Conservation (phyloP, 441 rosid genomes). For the Kokia cookei region DNA sequence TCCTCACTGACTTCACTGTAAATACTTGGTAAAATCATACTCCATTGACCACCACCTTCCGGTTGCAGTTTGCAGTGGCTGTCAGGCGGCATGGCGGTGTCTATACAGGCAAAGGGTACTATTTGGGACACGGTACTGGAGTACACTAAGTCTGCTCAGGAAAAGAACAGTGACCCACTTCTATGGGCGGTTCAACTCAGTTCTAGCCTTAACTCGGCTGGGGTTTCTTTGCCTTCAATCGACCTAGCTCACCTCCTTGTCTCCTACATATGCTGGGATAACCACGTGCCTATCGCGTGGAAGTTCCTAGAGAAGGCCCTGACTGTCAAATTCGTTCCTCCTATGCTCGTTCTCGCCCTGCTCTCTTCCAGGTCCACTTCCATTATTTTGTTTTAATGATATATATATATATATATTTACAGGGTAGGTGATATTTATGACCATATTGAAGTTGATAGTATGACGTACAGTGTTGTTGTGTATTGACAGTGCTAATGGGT, state of each 20-base stretch:
- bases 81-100: slow-evolving; percentile 30
- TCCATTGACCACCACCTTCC: background rate
- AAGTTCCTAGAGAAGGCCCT: slow-evolving; percentile 87
- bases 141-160: slow-evolving; percentile 60
- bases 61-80: background rate
- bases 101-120: slow-evolving; percentile 14
- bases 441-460: background rate
- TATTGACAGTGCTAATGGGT: background rate
- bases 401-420: background rate
- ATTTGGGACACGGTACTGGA: slow-evolving; percentile 66
- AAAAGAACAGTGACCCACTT: slow-evolving; percentile 59
- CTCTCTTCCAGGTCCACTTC: slow-evolving; percentile 52
- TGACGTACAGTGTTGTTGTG: background rate
- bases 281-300: slow-evolving; percentile 80
- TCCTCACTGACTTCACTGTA: background rate
- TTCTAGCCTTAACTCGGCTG: slow-evolving; percentile 50
- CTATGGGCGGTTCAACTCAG: slow-evolving; percentile 70
- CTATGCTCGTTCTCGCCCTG: slow-evolving; percentile 72
- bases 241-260: slow-evolving; percentile 74
- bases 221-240: slow-evolving; percentile 58
- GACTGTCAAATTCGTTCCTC: slow-evolving; percentile 52
- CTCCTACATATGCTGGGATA: slow-evolving; percentile 83
- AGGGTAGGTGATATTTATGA: background rate
- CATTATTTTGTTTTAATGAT: background rate
- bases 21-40: background rate